Percentiles rank a stretch among this genome's conserved stretches.
phyloP scores from a whole-genome alignment of 2,329 filamentous ascomycete species.

The Madurella mycetomatis region DNA sequence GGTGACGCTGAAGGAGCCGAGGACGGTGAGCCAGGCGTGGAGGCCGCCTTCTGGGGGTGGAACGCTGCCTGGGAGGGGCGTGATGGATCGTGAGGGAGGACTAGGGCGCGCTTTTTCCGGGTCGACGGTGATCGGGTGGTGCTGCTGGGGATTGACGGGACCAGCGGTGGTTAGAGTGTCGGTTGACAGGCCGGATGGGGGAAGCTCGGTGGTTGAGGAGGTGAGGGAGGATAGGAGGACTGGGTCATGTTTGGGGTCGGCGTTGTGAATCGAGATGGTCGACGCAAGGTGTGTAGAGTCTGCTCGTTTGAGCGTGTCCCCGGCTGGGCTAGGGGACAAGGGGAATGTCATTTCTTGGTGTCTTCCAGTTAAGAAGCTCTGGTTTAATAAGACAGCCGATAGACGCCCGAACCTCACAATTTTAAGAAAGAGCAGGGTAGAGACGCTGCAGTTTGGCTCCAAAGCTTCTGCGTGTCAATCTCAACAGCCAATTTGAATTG shows the following conservation, averaged over 20 bases:
- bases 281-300: neutral
- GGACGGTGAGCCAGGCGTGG: slow-evolving; percentile 10
- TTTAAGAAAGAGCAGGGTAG: too few species aligned
- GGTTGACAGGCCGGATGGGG: neutral
- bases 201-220: neutral
- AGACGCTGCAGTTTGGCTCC: too few species aligned
- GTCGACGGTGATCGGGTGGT: neutral
- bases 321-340: too few species aligned
- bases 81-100: neutral
- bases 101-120: neutral
- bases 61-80: neutral
- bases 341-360: too few species aligned
- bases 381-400: too few species aligned
- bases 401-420: too few species aligned
- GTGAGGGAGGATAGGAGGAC: neutral
- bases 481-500: too few species aligned
- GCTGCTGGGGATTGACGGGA: neutral
- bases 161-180: neutral
- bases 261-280: neutral
- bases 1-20: slow-evolving; percentile 10
- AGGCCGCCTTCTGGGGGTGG: slow-evolving; percentile 10
- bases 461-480: too few species aligned
- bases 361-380: too few species aligned
- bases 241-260: neutral
- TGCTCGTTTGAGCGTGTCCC: too few species aligned